Base-by-base conservation (phyloP, 108 stramenopile genomes). In the Chaetoceros tenuissimus region DNA sequence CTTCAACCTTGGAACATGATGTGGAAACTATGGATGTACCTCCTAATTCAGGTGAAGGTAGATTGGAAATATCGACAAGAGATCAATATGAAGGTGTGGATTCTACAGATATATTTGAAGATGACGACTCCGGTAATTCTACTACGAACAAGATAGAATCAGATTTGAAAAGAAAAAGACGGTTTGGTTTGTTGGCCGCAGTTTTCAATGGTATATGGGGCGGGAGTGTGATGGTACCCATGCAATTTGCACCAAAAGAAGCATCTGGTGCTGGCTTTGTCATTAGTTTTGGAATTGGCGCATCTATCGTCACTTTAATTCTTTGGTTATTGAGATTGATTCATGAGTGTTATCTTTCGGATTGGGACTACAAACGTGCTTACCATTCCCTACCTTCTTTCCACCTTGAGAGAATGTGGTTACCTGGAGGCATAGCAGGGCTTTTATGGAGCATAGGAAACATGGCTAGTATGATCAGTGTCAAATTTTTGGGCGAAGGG, bases 241-340 rank as follows among this genome's bases (percentile, higher is more conserved):
- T 47, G 44, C 46, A 59, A 48, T 22, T 23, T 46, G 48, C 29
- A 28, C 54, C 31, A 18, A 34, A 29, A 30, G 54, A 28, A 60
- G 66, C 28, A 81, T 78, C 13, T 69, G 87, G 92, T n/a, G 24
- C 73, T 21, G 66, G 67, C 34, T 93, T 74, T 71, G 67, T 88
- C 17, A 77, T 85, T 60, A 79, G 78, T 52, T 85, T 89, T 71
- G 80, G 82, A 16, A 59, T 81, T 47, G 84, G 84, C 21, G 77
- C 88, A n/a, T 59, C 75, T 3, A 55, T 79, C 28, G 79, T 82
- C 8, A 80, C 78, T 7, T 1, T 80, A 1, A 20, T 59, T 8
- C 48, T 85, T 40, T 89, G 88, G 84, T 40, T 84, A 17, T 25
- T 77, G 0, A 67, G 83, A 27, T 81, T 55, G 48, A 45, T 84